Evolutionary conservation across 768 basidiomycete genomes (phyloP), one percentile per base, ranked within the genome.

Genomic region (Termitomyces sp.): DNA sequence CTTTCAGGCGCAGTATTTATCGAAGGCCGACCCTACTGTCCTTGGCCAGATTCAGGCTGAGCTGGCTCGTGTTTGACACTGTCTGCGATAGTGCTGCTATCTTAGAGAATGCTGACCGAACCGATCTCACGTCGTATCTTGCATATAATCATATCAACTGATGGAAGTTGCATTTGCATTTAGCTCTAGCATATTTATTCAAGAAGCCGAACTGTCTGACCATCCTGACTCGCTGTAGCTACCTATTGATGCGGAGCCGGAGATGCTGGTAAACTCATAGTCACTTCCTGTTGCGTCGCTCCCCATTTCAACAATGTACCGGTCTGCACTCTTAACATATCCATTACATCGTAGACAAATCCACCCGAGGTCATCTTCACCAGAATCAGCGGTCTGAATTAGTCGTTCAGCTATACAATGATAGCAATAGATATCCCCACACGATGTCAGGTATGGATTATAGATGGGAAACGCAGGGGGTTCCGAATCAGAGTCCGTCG

Each of bases 371-470:
- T 80, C 72, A 18, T 79, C 78, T 52, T 79, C 80, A 24, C 76
- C 83, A 36, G 89, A 91, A 59, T 89, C 88, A 4, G 83, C 85
- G 5, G 81, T 81, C 36, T 82, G 85, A 66, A 92, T 80, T 76
- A 98, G 82, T 60, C 86, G 85, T 67, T 91, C 90, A 14, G 92
- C 83, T 42, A 98, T 79, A 72, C 97, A 99, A 64, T 89, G 87
- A 71, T 98, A 99, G 73, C 97, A 98, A 74, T 95, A 99, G 14
- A 83, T 70, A 68, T 97, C 93, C 7, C 85, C 88, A 61, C 91
- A 95, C 32, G 87, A 86, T 34, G 93, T 86, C 50, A 88, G 73
- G 68, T 96, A 98, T 0, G 95, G 88, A 44, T 85, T 88, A 66
- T 88, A 80, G 60, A 96, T 83, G 3, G 92, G 89, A 65, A 85